phyloP scores from a whole-genome alignment of 768 basidiomycete species.

The Austroboletus festivus region DNA sequence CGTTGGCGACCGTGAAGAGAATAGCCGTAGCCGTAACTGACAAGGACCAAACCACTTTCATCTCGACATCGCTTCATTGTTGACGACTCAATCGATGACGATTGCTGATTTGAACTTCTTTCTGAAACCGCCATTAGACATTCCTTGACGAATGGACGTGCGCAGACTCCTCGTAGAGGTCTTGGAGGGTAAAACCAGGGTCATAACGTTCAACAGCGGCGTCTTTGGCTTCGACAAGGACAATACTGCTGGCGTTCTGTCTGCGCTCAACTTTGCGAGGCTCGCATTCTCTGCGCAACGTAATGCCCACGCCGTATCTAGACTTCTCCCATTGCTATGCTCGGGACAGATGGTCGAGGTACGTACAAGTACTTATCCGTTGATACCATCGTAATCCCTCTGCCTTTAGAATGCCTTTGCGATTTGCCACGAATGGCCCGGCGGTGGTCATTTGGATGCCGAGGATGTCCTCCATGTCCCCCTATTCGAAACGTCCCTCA shows the following conservation, averaged over 20 bases:
- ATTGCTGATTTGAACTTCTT: no score
- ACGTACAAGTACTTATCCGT: background rate
- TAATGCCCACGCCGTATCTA: conserved; percentile 4
- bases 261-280: conserved; percentile 57
- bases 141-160: conserved; percentile 8
- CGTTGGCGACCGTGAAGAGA: no score
- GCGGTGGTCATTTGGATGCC: conserved; percentile 43
- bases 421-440: conserved; percentile 49
- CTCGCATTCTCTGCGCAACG: conserved; percentile 34
- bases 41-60: no score
- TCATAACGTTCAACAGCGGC: conserved; percentile 42
- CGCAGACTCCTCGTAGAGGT: conserved; percentile 15
- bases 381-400: background rate
- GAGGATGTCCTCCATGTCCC: conserved; percentile 48
- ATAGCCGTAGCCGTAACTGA: no score
- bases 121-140: no score
- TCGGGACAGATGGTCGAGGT: conserved; percentile 21
- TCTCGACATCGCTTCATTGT: no score
- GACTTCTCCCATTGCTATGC: conserved; percentile 10
- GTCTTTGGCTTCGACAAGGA: conserved; percentile 34
- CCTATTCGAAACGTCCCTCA: conserved; percentile 43
- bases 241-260: conserved; percentile 49
- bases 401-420: conserved; percentile 44
- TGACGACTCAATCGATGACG: no score
- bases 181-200: conserved; percentile 29